Base-by-base conservation (phyloP, 2,329 filamentous ascomycete species). In the Stylonectria norvegica region DNA sequence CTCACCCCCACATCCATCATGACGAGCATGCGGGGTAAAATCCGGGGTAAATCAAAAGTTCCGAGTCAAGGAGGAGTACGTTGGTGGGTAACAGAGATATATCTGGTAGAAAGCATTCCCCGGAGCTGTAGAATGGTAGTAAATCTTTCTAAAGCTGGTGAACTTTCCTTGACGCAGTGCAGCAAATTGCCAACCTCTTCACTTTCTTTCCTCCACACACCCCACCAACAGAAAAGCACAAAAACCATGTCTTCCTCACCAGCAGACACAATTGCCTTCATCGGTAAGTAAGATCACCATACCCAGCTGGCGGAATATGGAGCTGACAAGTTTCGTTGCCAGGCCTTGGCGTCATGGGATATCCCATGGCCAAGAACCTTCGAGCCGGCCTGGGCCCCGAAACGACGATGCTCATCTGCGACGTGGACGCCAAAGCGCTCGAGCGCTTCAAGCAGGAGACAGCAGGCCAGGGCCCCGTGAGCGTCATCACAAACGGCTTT, bases 361-460 rank as follows among this genome's bases (percentile, higher is more conserved):
- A 59, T 33, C 55, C 57, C 14, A 65, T 65, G 61, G 62, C 62
- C 2, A 61, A 55, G 45, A 65, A 63, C 38, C 48, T 64, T 1
- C 51, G 56, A 4, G 39, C 37, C 5, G 56, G 58, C 2, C 38
- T 65, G 5, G 43, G 44, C 2, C 19, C 45, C 3, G 40, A 48
- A 3, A 59, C 53, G 28, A 56, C 48, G 1, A 42, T 64, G 3
- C 48, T 60, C 19, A 51, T 64, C 32, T 63, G 61, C 23, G 62
- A 64, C 10, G 25, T 47, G 9, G 34, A 40, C 12, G 19, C 28
- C 6, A 25, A 25, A 12, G 22, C 22, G 10, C 20, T n/a, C 31
- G 35, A 12, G 22, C n/a, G 4, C 32, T 42, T 27, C 22, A 36
- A 15, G 43, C 20, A 25, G 40, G 18, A 22, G 38, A 3, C 33